Evolutionary conservation across 179 eudicot genomes (phyloP).

Genomic region (Heliamphora ciliata): DNA sequence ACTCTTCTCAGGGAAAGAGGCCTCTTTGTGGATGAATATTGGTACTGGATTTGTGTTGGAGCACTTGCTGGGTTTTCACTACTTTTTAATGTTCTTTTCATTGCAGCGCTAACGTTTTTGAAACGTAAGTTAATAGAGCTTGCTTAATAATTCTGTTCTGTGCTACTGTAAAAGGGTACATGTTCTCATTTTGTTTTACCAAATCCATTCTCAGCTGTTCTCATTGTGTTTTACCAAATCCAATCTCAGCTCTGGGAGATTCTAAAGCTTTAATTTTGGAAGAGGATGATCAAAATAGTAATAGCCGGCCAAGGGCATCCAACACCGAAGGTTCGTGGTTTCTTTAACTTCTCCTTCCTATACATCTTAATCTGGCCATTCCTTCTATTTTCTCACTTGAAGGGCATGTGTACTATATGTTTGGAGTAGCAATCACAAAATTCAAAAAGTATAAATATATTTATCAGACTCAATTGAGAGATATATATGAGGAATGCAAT

Average conservation of each 20-base stretch:
- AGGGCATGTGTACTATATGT: background rate
- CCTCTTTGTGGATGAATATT: background rate
- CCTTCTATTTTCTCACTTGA: background rate
- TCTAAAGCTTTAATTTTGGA: constrained; percentile 32
- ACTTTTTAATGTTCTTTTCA: constrained; percentile 14
- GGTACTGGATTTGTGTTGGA: constrained; percentile 17
- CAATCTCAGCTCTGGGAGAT: constrained; percentile 46
- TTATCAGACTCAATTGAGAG: background rate
- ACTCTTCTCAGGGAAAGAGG: constrained; percentile 7
- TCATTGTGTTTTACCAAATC: background rate
- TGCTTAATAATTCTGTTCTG: background rate
- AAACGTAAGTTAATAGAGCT: constrained; percentile 11
- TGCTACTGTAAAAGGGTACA: background rate
- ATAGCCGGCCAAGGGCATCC: background rate
- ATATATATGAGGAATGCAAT: background rate
- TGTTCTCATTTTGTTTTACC: background rate
- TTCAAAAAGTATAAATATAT: background rate
- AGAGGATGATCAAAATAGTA: constrained; percentile 29
- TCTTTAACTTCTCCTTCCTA: background rate
- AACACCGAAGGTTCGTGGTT: constrained; percentile 21
- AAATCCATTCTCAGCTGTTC: too few species aligned
- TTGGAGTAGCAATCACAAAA: background rate
- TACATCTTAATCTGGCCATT: background rate
- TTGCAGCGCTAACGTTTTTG: constrained; percentile 11
- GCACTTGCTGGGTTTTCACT: constrained; percentile 13